phyloP scores from a whole-genome alignment of 495 filamentous ascomycete species.

The Penicillium roqueforti region DNA sequence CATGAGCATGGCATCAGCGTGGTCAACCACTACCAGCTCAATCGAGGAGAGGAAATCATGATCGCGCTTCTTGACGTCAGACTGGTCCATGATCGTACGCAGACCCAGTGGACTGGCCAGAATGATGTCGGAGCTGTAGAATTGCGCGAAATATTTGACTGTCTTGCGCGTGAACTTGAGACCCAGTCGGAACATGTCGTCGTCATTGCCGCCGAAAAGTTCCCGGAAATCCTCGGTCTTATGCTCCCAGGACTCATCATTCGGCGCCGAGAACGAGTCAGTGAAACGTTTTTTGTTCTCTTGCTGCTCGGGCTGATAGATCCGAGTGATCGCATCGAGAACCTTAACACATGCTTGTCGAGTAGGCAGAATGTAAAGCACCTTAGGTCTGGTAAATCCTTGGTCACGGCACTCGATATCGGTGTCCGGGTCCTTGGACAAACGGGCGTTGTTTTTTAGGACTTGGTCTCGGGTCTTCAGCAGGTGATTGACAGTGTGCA shows the following conservation, averaged over 20 bases:
- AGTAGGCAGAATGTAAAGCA: slow-evolving; percentile 84
- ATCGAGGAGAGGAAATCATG: slow-evolving; percentile 90
- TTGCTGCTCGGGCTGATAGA: slow-evolving; percentile 82
- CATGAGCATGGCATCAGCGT: slow-evolving; percentile 91
- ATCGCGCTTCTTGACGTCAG: slow-evolving; percentile 72
- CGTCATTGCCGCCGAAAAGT: slow-evolving; percentile 88
- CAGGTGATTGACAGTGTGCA: slow-evolving; percentile 86
- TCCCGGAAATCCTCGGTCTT: slow-evolving; percentile 87
- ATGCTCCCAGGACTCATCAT: slow-evolving; percentile 59
- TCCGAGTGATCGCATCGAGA: slow-evolving; percentile 64
- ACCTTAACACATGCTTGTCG: slow-evolving; percentile 74
- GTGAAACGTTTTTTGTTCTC: slow-evolving; percentile 92
- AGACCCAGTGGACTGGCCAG: slow-evolving; percentile 84
- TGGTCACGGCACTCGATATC: slow-evolving; percentile 84
- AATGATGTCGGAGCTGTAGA: slow-evolving; percentile 95
- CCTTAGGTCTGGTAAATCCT: slow-evolving; percentile 91
- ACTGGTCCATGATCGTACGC: slow-evolving; percentile 79
- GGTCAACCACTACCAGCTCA: slow-evolving; percentile 84
- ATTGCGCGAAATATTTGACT: slow-evolving; percentile 89
- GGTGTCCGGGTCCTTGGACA: slow-evolving; percentile 55
- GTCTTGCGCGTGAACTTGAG: slow-evolving; percentile 95
- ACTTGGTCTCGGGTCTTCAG: slow-evolving; percentile 90
- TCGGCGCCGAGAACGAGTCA: slow-evolving; percentile 65
- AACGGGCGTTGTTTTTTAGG: slow-evolving; percentile 81
- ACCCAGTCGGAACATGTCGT: slow-evolving; percentile 92